Conservation (phyloP, 331 rosid genomes). For the Erythrophleum ivorense region DNA sequence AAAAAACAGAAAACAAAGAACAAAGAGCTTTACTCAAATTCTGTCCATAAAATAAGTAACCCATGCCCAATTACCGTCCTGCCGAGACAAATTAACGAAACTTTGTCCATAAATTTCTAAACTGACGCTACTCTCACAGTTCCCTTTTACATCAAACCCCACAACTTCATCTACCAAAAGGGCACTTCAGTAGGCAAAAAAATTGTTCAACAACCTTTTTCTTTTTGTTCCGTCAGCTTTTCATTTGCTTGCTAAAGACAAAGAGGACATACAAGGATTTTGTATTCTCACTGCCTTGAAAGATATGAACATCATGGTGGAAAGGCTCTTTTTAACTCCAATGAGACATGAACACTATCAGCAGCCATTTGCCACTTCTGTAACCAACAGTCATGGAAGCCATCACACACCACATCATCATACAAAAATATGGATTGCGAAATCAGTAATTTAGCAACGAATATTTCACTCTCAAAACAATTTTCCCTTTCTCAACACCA, state of each 20-base stretch:
- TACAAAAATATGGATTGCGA: neutral
- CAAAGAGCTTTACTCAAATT: neutral
- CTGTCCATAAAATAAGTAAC: neutral
- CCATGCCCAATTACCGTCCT: too few species aligned
- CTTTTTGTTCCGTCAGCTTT: too few species aligned
- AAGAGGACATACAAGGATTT: neutral
- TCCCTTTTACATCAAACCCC: neutral
- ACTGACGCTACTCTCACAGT: too few species aligned
- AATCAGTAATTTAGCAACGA: constrained; percentile 83
- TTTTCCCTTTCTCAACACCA: constrained; percentile 88
- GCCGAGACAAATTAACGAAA: too few species aligned
- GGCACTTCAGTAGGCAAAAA: neutral
- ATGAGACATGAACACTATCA: neutral
- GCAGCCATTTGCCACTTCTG: constrained; percentile 1
- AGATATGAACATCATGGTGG: neutral
- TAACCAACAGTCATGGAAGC: neutral
- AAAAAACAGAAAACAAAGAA: neutral
- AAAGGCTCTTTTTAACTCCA: too few species aligned
- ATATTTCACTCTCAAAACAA: constrained; percentile 81
- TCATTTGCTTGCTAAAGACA: too few species aligned
- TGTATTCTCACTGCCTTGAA: neutral
- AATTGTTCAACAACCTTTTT: neutral
- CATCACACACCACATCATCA: neutral
- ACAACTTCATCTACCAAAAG: neutral
- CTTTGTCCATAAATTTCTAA: too few species aligned